Percentiles rank a stretch among this genome's conserved stretches.
Evolutionary conservation across 2,329 filamentous ascomycete species (phyloP).

Genomic region (Aspergillus proliferans): DNA sequence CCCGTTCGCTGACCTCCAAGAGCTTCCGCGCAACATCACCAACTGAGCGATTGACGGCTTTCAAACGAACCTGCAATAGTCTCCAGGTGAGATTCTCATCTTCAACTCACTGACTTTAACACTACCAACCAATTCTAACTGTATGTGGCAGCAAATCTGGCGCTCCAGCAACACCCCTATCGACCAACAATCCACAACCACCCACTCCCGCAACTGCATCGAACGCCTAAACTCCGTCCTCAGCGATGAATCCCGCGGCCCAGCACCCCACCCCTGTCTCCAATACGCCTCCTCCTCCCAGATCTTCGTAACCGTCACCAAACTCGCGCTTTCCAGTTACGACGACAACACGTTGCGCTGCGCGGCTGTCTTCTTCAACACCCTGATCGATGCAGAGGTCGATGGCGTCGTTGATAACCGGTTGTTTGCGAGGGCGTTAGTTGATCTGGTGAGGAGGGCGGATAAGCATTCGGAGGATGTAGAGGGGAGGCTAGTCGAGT

Average conservation of each 20-base stretch:
- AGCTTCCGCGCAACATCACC: conserved; percentile 49
- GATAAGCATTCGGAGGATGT: conserved; percentile 63
- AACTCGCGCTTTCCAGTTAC: conserved; percentile 78
- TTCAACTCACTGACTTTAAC: neutral
- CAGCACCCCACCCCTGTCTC: conserved; percentile 86
- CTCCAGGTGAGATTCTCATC: conserved; percentile 42
- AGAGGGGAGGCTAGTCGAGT: conserved; percentile 81
- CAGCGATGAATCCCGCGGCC: conserved; percentile 80
- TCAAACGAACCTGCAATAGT: conserved; percentile 56
- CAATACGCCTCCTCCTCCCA: conserved; percentile 78
- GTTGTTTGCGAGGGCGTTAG: conserved; percentile 77
- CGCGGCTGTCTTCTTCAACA: conserved; percentile 79
- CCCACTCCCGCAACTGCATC: conserved; percentile 47
- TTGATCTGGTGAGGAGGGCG: conserved; percentile 76
- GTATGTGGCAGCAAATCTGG: conserved; percentile 50
- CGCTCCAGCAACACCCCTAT: conserved; percentile 49
- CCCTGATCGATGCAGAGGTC: conserved; percentile 91
- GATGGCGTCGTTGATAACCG: conserved; percentile 87
- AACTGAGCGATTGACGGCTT: conserved; percentile 55
- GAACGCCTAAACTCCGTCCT: conserved; percentile 61
- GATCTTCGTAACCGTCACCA: conserved; percentile 81
- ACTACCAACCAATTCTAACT: neutral
- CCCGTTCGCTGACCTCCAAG: conserved; percentile 42
- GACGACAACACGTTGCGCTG: conserved; percentile 82
- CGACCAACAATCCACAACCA: conserved; percentile 46